These are phyloP conservation scores for Ambispora gerdemannii DNA, from an alignment of 192 early-diverging fungal species.

Conservation along the genomic window DNA sequence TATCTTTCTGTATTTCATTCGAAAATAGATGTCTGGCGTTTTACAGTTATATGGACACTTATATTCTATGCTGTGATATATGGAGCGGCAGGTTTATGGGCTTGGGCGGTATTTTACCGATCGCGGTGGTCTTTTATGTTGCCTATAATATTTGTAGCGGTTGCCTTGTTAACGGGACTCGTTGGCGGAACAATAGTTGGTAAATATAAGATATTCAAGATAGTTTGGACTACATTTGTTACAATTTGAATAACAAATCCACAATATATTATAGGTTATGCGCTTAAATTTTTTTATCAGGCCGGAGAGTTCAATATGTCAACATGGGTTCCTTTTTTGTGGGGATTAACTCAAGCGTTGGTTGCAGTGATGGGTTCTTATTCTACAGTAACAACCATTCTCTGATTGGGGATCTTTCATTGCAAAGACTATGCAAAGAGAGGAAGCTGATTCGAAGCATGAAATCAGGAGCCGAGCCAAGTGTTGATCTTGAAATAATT, in stretches of 20 bases:
- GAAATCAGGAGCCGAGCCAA: too few relatives aligned
- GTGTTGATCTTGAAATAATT: too few relatives aligned
- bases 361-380: slow-evolving; percentile 58
- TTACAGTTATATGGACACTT: slow-evolving; percentile 60
- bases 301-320: slow-evolving; percentile 65
- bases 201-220: slow-evolving; percentile 17
- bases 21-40: slow-evolving; percentile 65
- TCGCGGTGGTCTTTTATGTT: slow-evolving; percentile 39
- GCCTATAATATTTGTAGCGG: slow-evolving; percentile 36
- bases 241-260: slow-evolving; percentile 5
- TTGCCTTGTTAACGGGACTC: slow-evolving; percentile 38
- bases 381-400: slow-evolving; percentile 58
- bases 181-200: slow-evolving; percentile 46
- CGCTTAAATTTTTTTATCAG: slow-evolving; percentile 57
- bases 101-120: slow-evolving; percentile 49
- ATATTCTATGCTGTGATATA: slow-evolving; percentile 58
- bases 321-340: slow-evolving; percentile 69
- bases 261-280: slow-evolving; percentile 41
- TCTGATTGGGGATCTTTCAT: too few relatives aligned
- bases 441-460: too few relatives aligned
- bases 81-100: slow-evolving; percentile 57
- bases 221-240: background rate
- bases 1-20: too few relatives aligned
- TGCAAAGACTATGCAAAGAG: too few relatives aligned
- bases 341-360: slow-evolving; percentile 64